These are phyloP conservation scores for Trichomonascaceae sp. DNA, from an alignment of 1,139 yeast species.

Conservation along the genomic window DNA sequence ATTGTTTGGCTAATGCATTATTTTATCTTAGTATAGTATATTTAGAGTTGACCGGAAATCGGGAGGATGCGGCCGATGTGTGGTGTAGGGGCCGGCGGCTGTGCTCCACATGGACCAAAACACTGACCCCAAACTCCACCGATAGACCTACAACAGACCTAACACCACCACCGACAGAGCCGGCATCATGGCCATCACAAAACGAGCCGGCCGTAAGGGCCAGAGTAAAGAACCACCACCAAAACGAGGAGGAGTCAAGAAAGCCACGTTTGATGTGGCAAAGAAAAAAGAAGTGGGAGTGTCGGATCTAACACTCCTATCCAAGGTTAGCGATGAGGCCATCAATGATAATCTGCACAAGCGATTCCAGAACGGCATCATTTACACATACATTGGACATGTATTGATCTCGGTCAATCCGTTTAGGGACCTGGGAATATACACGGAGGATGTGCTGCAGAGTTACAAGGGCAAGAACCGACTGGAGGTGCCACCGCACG, in stretches of 20 bases:
- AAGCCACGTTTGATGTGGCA: slow-evolving; percentile 80
- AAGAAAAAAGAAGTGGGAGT: slow-evolving; percentile 97
- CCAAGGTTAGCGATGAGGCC: slow-evolving; percentile 82
- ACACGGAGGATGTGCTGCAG: slow-evolving; percentile 62
- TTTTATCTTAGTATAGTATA: neutral
- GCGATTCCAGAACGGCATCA: slow-evolving; percentile 78
- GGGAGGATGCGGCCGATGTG: neutral
- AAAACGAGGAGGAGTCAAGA: slow-evolving; percentile 57
- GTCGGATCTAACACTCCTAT: slow-evolving; percentile 78
- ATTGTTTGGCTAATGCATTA: neutral
- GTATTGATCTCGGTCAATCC: slow-evolving; percentile 82
- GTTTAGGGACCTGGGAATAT: slow-evolving; percentile 89
- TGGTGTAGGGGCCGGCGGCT: neutral
- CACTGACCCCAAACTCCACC: too few relatives aligned
- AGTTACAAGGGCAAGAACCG: slow-evolving; percentile 85
- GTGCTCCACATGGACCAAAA: slow-evolving; percentile 2
- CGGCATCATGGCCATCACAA: slow-evolving; percentile 61
- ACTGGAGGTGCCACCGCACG: slow-evolving; percentile 95
- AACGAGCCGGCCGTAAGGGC: slow-evolving; percentile 60
- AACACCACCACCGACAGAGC: too few relatives aligned
- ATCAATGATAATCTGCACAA: slow-evolving; percentile 86
- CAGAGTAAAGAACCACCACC: slow-evolving; percentile 34
- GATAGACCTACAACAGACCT: neutral
- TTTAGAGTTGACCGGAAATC: too few relatives aligned
- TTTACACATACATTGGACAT: slow-evolving; percentile 41